Percentiles rank a stretch among this genome's conserved stretches.
Evolutionary conservation across 148 eudicot species (phyloP).

Genomic region (Amaranthus hypochondriacus): DNA sequence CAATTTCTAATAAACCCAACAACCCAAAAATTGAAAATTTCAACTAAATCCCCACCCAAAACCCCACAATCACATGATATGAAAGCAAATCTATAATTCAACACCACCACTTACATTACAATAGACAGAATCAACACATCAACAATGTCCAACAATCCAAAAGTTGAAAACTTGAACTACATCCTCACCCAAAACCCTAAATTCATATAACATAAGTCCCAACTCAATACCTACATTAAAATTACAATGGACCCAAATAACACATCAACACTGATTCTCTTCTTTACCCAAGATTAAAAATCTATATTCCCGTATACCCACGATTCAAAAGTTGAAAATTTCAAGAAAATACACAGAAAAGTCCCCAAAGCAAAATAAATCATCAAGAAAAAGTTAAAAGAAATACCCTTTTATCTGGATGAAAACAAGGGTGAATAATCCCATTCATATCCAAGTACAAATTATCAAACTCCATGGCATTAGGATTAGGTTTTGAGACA

Average conservation of each 20-base stretch:
- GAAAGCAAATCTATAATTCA: no score
- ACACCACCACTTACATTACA: no score
- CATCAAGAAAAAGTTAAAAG: background rate
- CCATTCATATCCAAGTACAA: conserved; percentile 92
- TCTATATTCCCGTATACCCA: background rate
- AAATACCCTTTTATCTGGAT: conserved; percentile 74
- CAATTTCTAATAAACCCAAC: background rate
- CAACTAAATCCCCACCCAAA: background rate
- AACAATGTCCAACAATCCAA: no score
- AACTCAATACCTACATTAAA: background rate
- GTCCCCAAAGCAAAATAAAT: background rate
- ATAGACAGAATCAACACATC: no score
- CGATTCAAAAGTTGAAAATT: background rate
- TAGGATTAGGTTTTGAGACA: conserved; percentile 67
- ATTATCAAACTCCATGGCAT: conserved; percentile 74
- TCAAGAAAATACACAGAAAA: background rate
- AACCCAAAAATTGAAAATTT: no score
- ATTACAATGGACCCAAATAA: background rate
- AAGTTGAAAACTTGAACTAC: background rate
- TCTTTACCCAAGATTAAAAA: background rate
- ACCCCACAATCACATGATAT: background rate
- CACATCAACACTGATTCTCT: background rate
- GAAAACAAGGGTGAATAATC: conserved; percentile 92
- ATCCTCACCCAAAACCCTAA: background rate
- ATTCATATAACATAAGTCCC: background rate